Conservation (phyloP, 1,284 basidiomycete species). For the Chondrostereum purpureum region DNA sequence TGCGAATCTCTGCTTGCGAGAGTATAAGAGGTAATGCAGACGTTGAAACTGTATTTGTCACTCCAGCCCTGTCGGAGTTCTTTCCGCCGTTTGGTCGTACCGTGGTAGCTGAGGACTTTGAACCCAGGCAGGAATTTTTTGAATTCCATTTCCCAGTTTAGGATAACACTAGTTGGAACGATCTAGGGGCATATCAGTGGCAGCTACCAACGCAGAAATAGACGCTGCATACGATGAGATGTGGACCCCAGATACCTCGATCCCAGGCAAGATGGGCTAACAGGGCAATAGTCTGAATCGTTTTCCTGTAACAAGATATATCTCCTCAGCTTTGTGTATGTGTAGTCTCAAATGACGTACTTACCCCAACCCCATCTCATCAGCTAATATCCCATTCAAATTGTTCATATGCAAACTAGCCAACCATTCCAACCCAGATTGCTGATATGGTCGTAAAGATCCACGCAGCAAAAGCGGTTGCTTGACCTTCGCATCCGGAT, state of each 20-base stretch:
- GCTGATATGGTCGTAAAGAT: slow-evolving; percentile 88
- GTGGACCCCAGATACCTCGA: slow-evolving; percentile 94
- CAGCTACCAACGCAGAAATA: slow-evolving; percentile 1
- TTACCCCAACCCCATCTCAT: slow-evolving; percentile 89
- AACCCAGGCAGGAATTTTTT: slow-evolving; percentile 97
- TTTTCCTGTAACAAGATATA: slow-evolving; percentile 59
- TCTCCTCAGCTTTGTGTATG: slow-evolving; percentile 7
- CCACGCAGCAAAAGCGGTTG: slow-evolving; percentile 84
- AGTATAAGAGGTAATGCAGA: slow-evolving; percentile 94
- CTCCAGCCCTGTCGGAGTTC: slow-evolving; percentile 94
- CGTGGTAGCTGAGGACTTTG: slow-evolving; percentile 89
- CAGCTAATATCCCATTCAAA: slow-evolving; percentile 89
- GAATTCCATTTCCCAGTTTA: slow-evolving; percentile 99
- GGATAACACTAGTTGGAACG: slow-evolving; percentile 89
- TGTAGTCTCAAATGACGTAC: slow-evolving; percentile 3
- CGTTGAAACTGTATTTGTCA: slow-evolving; percentile 89
- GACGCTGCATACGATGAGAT: slow-evolving; percentile 60
- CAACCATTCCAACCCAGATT: slow-evolving; percentile 93
- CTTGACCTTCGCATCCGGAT: slow-evolving; percentile 50
- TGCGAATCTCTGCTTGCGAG: slow-evolving; percentile 89
- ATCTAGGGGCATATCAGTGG: slow-evolving; percentile 37
- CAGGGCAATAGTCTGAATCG: slow-evolving; percentile 92
- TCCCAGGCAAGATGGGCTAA: slow-evolving; percentile 93
- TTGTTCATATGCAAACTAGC: slow-evolving; percentile 83
- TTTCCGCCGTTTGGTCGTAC: slow-evolving; percentile 85